A percentile compares a stretch with the other conserved stretches of the same genome.
Conservation (phyloP, 257 asterid genomes). For the Paraleonurus japonicus region DNA sequence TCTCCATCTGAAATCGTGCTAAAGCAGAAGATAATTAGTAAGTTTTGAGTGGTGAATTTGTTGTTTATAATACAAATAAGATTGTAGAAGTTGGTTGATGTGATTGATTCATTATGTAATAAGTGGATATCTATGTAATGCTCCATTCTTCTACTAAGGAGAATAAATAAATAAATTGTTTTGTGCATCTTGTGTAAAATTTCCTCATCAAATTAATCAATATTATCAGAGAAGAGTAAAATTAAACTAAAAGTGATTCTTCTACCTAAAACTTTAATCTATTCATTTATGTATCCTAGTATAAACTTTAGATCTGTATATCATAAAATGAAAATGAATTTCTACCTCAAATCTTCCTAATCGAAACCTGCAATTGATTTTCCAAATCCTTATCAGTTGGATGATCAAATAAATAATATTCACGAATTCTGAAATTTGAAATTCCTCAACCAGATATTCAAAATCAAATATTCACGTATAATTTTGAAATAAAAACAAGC, state of each 20-base stretch:
- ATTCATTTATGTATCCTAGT: not conserved
- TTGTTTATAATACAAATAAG: not conserved
- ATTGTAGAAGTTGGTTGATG: constrained; percentile 10
- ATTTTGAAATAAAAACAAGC: constrained; percentile 4
- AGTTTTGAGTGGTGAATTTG: constrained; percentile 3
- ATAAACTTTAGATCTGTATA: not conserved
- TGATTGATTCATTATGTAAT: not conserved
- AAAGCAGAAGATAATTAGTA: not conserved
- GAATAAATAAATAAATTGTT: not conserved
- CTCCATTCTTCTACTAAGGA: not conserved
- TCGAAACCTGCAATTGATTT: not conserved
- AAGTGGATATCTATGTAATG: not conserved
- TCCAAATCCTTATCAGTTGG: not conserved
- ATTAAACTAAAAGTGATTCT: not conserved
- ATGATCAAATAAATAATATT: not conserved
- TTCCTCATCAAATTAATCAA: not conserved
- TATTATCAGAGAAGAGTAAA: not conserved
- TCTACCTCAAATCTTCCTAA: not conserved
- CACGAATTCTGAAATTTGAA: not conserved
- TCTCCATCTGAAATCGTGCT: constrained; percentile 48
- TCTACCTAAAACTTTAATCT: not conserved
- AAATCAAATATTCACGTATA: not conserved
- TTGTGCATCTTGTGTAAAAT: not conserved
- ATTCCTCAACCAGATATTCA: not conserved
- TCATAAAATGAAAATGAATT: not conserved